A percentile compares a stretch with the other conserved stretches of the same genome.
Conservation (phyloP, 208 protist genomes). For the Blastocrithidia nonstop region DNA sequence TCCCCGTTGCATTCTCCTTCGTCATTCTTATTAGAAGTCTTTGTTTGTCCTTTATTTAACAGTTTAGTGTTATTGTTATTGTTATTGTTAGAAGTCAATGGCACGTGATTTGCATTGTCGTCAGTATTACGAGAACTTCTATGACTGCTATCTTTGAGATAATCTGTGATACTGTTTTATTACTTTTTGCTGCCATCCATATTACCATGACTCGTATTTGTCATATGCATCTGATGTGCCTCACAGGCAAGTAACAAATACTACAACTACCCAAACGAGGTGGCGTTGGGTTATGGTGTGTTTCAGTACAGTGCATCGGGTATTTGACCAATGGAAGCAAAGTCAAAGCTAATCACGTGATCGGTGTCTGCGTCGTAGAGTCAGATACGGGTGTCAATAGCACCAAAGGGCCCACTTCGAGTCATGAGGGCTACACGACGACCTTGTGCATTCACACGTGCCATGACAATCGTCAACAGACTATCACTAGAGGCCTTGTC, state of each 20-base stretch:
- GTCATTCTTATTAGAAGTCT: too few species aligned
- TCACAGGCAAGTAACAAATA: slow-evolving; percentile 82
- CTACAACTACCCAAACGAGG: slow-evolving; percentile 68
- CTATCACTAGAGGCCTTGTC: not conserved
- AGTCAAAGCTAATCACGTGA: slow-evolving; percentile 65
- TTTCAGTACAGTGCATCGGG: slow-evolving; percentile 80
- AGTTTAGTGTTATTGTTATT: too few species aligned
- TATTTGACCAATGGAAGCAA: slow-evolving; percentile 43
- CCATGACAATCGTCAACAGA: slow-evolving; percentile 24
- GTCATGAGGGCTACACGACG: slow-evolving; percentile 69
- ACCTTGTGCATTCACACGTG: slow-evolving; percentile 72
- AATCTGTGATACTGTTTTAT: too few species aligned
- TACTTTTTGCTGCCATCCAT: not conserved
- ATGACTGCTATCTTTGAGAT: too few species aligned
- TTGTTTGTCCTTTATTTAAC: too few species aligned
- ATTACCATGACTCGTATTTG: not conserved
- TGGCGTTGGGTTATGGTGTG: slow-evolving; percentile 73
- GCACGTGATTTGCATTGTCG: too few species aligned
- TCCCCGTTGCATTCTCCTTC: too few species aligned
- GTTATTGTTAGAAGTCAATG: too few species aligned
- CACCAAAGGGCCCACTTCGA: not conserved
- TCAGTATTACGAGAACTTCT: too few species aligned
- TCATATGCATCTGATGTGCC: slow-evolving; percentile 39
- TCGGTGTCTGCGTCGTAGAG: slow-evolving; percentile 85
- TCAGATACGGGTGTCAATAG: slow-evolving; percentile 69